phyloP scores from a whole-genome alignment of 2,329 filamentous ascomycete genomes.

The Periglandula ipomoeae region DNA sequence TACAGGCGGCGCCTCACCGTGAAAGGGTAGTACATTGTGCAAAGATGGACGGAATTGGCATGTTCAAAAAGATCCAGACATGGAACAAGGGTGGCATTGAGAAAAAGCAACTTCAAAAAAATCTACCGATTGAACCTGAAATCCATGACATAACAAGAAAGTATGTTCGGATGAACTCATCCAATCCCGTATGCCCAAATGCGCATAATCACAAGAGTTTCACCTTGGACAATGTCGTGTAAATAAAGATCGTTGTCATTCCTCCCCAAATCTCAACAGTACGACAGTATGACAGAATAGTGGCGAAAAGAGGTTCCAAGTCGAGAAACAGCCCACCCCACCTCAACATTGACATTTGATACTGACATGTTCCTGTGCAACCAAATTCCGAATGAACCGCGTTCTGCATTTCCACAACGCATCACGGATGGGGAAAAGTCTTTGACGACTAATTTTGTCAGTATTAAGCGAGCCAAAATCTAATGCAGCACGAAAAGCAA shows the following conservation, averaged over 20 bases:
- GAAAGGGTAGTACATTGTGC: too few relatives aligned
- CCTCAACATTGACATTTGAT: not conserved
- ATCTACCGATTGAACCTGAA: too few relatives aligned
- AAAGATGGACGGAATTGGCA: too few relatives aligned
- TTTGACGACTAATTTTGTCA: not conserved
- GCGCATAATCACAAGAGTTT: not conserved
- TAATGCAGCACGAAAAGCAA: too few relatives aligned
- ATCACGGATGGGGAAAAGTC: not conserved
- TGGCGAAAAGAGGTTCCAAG: not conserved
- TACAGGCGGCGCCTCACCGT: constrained; percentile 13
- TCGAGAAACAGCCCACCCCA: not conserved
- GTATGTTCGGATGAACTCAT: not conserved
- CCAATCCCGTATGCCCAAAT: too few relatives aligned
- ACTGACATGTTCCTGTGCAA: not conserved
- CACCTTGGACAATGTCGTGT: not conserved
- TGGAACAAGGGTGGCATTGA: too few relatives aligned
- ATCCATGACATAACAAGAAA: too few relatives aligned
- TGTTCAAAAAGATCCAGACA: too few relatives aligned
- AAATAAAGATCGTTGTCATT: not conserved
- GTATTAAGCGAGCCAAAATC: too few relatives aligned
- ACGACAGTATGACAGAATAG: not conserved
- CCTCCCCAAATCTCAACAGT: not conserved
- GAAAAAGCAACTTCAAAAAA: too few relatives aligned
- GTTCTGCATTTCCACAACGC: not conserved
- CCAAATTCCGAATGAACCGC: too few relatives aligned